Base-by-base conservation (phyloP, 2,329 filamentous ascomycete genomes). In the Cercospora sojina region DNA sequence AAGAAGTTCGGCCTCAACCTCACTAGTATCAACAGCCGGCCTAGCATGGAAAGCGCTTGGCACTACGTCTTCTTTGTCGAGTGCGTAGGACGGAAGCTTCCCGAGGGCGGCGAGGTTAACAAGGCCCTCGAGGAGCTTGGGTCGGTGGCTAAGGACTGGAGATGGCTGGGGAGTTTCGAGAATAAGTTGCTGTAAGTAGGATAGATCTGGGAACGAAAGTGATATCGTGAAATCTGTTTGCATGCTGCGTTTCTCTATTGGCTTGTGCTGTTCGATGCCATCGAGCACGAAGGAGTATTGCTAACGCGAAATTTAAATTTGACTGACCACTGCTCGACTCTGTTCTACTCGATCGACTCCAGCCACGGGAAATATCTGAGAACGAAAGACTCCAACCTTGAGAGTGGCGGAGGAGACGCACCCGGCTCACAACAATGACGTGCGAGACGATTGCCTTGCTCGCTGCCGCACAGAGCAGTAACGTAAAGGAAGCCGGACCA, bases 51-150 rank as follows among this genome's bases (percentile, higher is more conserved):
- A 43, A 81, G 83, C 71, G 87, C 90, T 20, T 98, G 96, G 87
- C 89, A 96, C 77, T 98, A 98, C 80, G 86, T 97, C 41, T 97
- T 98, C 81, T 93, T 98, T 76, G 89, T 97, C 31, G 94, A 98
- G 82, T 93, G 96, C 73, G 86, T 90, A 77, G 90, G 90, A 1
- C 84, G 87, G 76, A 80, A 80, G 71, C 73, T 77, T 64, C 77
- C 80, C 58, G 82, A 83, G 2, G 82, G 84, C 61, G 85, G 83
- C 3, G 82, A 83, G 67, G 88, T 93, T 16, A 83, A 86, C 66
- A 79, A 79, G 23, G 90, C 88, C 27, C 78, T 93, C 75, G 80
- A 80, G 59, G 85, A 85, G 69, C 81, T 93, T 70, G 80, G 79
- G 1, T 77, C 76, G 31, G 85, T 87, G 69, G 87, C 87, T n/a